Evolutionary conservation across 2,329 filamentous ascomycete genomes (phyloP).

Genomic region (Colletotrichum musae): DNA sequence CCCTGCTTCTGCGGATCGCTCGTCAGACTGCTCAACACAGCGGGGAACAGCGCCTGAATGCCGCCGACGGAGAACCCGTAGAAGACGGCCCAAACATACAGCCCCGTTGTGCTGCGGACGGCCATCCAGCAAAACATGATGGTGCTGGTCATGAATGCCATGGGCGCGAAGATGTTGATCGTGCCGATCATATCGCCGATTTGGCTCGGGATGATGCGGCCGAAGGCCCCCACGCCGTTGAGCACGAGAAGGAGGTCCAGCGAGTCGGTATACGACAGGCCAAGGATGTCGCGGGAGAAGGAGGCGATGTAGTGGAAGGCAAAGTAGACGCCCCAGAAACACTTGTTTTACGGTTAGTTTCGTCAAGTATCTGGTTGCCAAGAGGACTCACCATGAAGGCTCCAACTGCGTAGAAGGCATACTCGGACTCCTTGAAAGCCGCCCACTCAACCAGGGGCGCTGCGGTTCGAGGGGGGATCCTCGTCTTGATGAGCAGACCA

Average conservation of each 20-base stretch:
- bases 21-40: conserved; percentile 56
- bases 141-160: conserved; percentile 43
- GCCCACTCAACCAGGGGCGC: conserved; percentile 60
- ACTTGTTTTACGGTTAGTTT: conserved; percentile 47
- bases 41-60: conserved; percentile 51
- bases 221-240: conserved; percentile 66
- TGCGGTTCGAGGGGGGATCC: conserved; percentile 57
- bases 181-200: conserved; percentile 65
- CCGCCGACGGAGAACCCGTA: conserved; percentile 48
- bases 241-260: conserved; percentile 64
- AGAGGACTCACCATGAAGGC: conserved; percentile 46
- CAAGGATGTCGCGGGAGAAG: conserved; percentile 60
- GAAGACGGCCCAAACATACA: conserved; percentile 48
- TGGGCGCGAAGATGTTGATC: conserved; percentile 64
- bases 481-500: conserved; percentile 56
- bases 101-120: conserved; percentile 43
- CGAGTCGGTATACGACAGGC: conserved; percentile 48
- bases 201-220: conserved; percentile 63
- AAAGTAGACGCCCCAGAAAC: conserved; percentile 69
- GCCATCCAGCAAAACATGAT: conserved; percentile 51
- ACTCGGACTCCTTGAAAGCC: conserved; percentile 62
- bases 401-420: conserved; percentile 56
- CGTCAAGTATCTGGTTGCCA: background rate
- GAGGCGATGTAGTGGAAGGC: conserved; percentile 71
- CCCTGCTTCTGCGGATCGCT: conserved; percentile 58